Conservation (phyloP, 139 green algal species). For the Eudorina sp. region DNA sequence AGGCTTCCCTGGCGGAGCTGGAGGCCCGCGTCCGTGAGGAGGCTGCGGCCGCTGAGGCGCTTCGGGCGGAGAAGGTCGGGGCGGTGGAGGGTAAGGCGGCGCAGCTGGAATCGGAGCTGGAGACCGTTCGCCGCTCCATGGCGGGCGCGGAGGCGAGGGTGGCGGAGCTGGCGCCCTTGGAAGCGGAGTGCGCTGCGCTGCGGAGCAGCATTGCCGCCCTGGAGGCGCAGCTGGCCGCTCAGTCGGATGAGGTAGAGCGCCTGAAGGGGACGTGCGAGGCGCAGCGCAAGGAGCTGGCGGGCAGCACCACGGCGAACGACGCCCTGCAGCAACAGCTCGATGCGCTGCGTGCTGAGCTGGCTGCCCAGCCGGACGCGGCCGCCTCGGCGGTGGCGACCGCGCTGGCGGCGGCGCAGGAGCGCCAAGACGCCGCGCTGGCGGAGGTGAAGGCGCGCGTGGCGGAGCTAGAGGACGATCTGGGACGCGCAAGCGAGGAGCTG, state of each 20-base stretch:
- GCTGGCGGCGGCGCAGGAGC: background rate
- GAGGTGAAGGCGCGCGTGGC: background rate
- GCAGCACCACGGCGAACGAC: background rate
- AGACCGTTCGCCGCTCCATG: background rate
- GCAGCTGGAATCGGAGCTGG: background rate
- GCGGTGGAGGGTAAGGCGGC: background rate
- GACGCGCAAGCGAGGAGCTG: background rate
- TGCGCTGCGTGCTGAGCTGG: conserved; percentile 24
- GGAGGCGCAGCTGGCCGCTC: background rate
- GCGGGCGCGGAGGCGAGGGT: background rate
- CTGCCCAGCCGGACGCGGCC: background rate
- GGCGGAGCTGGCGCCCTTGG: background rate
- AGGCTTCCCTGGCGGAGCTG: background rate
- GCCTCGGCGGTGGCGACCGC: background rate
- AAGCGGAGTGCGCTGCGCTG: conserved; percentile 14
- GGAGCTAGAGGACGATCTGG: conserved; percentile 21
- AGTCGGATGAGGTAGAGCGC: background rate
- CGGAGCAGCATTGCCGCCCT: background rate
- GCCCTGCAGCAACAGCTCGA: background rate
- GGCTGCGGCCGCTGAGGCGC: background rate
- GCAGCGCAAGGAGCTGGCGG: background rate
- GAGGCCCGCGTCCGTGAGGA: background rate
- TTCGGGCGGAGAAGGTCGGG: background rate
- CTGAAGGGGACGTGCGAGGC: background rate
- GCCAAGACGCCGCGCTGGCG: conserved; percentile 19